Conservation (phyloP, 441 rosid species). For the Croton setiger region DNA sequence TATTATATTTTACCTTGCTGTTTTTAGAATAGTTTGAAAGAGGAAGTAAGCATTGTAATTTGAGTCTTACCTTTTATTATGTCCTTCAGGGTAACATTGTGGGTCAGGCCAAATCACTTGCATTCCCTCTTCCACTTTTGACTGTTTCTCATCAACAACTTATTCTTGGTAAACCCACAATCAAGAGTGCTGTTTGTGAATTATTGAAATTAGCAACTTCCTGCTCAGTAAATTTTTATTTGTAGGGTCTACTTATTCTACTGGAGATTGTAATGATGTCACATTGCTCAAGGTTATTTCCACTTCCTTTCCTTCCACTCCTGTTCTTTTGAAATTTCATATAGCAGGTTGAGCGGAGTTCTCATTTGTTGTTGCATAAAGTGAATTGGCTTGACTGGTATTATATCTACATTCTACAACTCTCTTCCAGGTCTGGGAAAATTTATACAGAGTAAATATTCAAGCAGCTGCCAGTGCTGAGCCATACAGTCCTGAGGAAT, state of each 20-base stretch:
- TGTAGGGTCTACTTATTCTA: slow-evolving; percentile 62
- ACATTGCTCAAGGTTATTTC: slow-evolving; percentile 62
- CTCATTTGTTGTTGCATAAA: slow-evolving; percentile 14
- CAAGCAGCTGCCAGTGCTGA: slow-evolving; percentile 60
- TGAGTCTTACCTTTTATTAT: not conserved
- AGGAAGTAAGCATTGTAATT: not conserved
- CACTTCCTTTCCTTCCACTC: slow-evolving; percentile 4
- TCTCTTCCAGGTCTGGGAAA: slow-evolving; percentile 66
- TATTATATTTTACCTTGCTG: not conserved
- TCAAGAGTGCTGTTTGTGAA: slow-evolving; percentile 12
- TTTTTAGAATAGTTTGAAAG: not conserved
- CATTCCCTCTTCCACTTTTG: slow-evolving; percentile 82
- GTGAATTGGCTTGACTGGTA: slow-evolving; percentile 14
- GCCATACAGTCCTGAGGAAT: slow-evolving; percentile 66
- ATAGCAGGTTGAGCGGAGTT: slow-evolving; percentile 6
- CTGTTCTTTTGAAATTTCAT: slow-evolving; percentile 18
- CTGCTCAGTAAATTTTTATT: slow-evolving; percentile 24
- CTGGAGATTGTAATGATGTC: slow-evolving; percentile 38
- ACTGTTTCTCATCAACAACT: slow-evolving; percentile 86
- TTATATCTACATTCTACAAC: slow-evolving; percentile 16
- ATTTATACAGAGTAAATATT: slow-evolving; percentile 60
- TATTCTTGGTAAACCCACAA: slow-evolving; percentile 55
- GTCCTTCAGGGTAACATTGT: slow-evolving; percentile 53
- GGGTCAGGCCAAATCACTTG: slow-evolving; percentile 67
- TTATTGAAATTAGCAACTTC: slow-evolving; percentile 18